These are phyloP conservation scores for Inga oerstediana DNA, from an alignment of 306 rosid species.

Conservation along the genomic window DNA sequence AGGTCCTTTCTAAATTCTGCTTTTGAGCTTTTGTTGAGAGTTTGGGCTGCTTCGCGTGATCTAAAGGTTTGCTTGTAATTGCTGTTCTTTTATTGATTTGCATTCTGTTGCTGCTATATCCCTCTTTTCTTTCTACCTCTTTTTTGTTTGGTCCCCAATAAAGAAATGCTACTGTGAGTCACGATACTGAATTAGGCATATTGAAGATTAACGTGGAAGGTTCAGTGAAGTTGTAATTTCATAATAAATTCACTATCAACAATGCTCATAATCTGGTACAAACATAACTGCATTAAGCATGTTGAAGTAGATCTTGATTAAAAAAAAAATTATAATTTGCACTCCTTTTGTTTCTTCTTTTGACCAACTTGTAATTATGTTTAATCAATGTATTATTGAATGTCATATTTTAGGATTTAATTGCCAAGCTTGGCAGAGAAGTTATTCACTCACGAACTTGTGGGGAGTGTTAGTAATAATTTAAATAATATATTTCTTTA, in stretches of 20 bases:
- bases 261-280: background rate
- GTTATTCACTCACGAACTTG: background rate
- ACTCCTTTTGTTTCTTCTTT: background rate
- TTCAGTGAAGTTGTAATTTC: background rate
- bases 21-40: constrained; percentile 91
- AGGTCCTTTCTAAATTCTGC: constrained; percentile 97
- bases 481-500: background rate
- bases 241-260: background rate
- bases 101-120: background rate
- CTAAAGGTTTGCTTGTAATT: constrained; percentile 63
- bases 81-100: constrained; percentile 9
- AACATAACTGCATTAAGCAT: background rate
- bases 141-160: background rate
- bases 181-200: background rate
- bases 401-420: background rate
- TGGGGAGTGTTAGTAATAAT: background rate
- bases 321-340: background rate
- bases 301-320: background rate
- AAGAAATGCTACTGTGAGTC: background rate
- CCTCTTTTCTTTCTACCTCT: background rate
- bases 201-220: background rate
- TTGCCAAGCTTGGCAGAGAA: background rate
- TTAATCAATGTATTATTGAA: background rate
- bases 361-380: background rate
- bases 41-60: constrained; percentile 95